Evolutionary conservation across 257 asterid genomes (phyloP).

Genomic region (Leonotis leonurus): DNA sequence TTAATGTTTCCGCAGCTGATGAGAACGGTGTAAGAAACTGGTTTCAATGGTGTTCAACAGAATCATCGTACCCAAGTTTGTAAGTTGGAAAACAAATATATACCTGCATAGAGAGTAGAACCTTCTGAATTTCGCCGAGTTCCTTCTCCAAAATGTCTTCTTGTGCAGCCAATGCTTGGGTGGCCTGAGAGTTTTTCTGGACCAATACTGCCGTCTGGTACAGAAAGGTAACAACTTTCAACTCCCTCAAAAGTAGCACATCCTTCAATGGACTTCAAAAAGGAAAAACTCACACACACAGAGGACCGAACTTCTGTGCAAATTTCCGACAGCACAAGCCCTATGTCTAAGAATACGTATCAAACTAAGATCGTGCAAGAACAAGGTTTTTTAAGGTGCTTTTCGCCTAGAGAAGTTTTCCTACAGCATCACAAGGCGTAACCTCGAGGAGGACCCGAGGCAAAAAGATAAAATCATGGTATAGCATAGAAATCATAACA

Average conservation of each 20-base stretch:
- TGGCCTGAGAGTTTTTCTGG: constrained; percentile 83
- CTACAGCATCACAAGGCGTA: too few relatives aligned
- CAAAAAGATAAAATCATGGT: too few relatives aligned
- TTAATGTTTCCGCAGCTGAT: background rate
- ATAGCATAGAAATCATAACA: too few relatives aligned
- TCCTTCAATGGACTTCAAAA: background rate
- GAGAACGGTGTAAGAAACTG: background rate
- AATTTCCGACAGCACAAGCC: background rate
- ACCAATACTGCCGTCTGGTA: constrained; percentile 37
- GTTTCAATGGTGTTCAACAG: background rate
- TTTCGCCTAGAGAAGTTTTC: too few relatives aligned
- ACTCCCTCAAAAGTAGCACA: background rate
- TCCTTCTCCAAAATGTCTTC: constrained; percentile 77
- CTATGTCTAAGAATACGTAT: background rate
- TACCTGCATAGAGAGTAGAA: constrained; percentile 96
- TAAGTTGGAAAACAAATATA: background rate
- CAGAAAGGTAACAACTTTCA: background rate
- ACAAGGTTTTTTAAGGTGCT: too few relatives aligned
- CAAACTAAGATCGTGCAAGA: background rate
- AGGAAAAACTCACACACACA: background rate
- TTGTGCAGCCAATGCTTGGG: constrained; percentile 71
- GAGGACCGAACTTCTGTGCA: background rate
- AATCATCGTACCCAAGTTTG: background rate
- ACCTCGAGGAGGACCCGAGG: too few relatives aligned
- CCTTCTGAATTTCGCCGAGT: constrained; percentile 84